Evolutionary conservation across 2,329 filamentous ascomycete species (phyloP).

Genomic region (Hypoxylon sp.): DNA sequence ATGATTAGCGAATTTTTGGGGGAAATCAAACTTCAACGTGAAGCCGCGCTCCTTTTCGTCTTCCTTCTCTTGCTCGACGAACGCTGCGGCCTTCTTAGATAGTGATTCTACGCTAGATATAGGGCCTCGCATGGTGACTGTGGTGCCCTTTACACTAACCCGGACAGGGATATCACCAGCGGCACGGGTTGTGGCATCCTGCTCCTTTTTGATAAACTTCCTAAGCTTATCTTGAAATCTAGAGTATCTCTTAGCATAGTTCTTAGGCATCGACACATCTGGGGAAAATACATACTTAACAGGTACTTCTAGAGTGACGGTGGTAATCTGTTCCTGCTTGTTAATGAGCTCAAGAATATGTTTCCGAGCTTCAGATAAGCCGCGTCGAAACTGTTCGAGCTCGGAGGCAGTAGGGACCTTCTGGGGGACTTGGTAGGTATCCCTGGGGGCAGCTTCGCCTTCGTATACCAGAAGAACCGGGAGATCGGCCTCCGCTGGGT

Average conservation of each 20-base stretch:
- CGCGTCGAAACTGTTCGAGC: constrained; percentile 67
- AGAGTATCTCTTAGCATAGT: constrained; percentile 50
- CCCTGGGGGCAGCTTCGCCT: constrained; percentile 66
- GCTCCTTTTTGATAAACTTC: constrained; percentile 76
- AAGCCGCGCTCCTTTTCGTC: constrained; percentile 96
- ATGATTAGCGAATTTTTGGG: constrained; percentile 93
- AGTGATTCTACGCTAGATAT: constrained; percentile 79
- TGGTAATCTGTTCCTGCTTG: constrained; percentile 70
- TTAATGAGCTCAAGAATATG: constrained; percentile 72
- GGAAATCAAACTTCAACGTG: constrained; percentile 89
- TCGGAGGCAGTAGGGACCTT: constrained; percentile 67
- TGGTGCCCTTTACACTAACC: constrained; percentile 71
- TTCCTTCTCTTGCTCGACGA: constrained; percentile 88
- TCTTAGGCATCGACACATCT: neutral
- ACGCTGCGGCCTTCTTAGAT: constrained; percentile 79
- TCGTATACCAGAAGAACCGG: constrained; percentile 83
- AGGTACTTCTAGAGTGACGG: constrained; percentile 70
- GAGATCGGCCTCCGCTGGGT: constrained; percentile 69
- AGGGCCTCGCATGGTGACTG: constrained; percentile 83
- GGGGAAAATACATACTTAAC: constrained; percentile 61
- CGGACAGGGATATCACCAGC: constrained; percentile 72
- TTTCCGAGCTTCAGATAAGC: constrained; percentile 69
- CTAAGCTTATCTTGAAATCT: constrained; percentile 74
- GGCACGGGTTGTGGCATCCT: constrained; percentile 65
- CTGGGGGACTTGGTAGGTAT: constrained; percentile 69